A percentile compares a stretch with the other conserved stretches of the same genome.
These are phyloP conservation scores for Chrysanthemum makinoi DNA, from an alignment of 129 eudicot genomes.

Conservation along the genomic window DNA sequence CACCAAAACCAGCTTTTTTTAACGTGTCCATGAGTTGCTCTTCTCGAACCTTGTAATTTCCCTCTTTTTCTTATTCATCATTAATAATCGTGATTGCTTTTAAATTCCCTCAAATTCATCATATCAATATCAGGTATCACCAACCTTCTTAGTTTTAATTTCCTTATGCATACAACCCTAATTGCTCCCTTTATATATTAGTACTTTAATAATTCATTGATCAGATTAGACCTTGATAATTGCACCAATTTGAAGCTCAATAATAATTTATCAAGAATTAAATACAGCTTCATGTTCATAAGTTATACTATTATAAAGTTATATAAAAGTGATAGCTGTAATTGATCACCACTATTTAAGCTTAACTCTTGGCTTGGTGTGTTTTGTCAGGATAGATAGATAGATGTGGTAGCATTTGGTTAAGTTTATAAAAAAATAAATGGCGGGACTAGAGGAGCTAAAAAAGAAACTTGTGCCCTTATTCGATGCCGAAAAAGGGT, in stretches of 20 bases:
- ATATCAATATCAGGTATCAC: too few species aligned
- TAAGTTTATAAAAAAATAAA: slow-evolving; percentile 14
- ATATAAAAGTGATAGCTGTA: not conserved
- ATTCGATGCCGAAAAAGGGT: slow-evolving; percentile 98
- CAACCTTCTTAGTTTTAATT: too few species aligned
- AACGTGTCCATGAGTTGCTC: slow-evolving; percentile 29
- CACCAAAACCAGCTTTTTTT: not conserved
- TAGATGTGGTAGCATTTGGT: slow-evolving; percentile 26
- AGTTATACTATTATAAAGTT: not conserved
- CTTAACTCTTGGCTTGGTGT: not conserved
- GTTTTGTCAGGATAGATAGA: slow-evolving; percentile 21
- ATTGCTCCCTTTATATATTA: too few species aligned
- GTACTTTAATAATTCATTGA: too few species aligned
- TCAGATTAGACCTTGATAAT: slow-evolving; percentile 8
- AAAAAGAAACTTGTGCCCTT: slow-evolving; percentile 89
- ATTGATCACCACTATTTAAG: not conserved
- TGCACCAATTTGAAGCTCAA: slow-evolving; percentile 8
- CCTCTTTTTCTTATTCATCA: slow-evolving; percentile 21
- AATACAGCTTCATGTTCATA: not conserved
- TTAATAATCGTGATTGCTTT: not conserved
- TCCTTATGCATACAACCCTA: slow-evolving; percentile 7
- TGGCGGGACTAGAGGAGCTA: slow-evolving; percentile 93
- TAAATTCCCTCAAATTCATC: too few species aligned
- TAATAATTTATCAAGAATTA: not conserved
- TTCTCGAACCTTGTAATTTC: slow-evolving; percentile 11